Evolutionary conservation across 2,329 filamentous ascomycete species (phyloP).

Genomic region (Pseudogymnoascus destructans): DNA sequence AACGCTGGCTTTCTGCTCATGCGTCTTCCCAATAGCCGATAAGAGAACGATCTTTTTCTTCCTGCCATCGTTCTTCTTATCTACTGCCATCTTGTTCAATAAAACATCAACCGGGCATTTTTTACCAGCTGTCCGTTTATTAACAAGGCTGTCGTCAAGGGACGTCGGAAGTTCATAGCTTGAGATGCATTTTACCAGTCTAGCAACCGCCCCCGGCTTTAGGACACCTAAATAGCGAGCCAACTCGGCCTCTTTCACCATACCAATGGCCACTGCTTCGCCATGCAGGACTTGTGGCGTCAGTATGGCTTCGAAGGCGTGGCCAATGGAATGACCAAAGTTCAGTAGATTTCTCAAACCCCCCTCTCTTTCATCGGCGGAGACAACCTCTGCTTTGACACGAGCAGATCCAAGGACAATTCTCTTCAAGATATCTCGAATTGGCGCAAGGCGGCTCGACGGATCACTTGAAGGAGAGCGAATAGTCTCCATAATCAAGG

Average conservation of each 20-base stretch:
- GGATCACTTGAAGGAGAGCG: constrained; percentile 43
- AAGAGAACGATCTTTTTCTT: constrained; percentile 95
- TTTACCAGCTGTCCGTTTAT: constrained; percentile 73
- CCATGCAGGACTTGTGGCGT: constrained; percentile 93
- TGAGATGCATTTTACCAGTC: constrained; percentile 85
- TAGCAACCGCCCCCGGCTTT: constrained; percentile 73
- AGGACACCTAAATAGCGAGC: constrained; percentile 79
- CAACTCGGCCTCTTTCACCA: constrained; percentile 95
- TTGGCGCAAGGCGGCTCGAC: constrained; percentile 49
- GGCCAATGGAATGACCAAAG: constrained; percentile 95
- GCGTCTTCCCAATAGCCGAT: constrained; percentile 74
- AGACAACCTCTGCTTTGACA: constrained; percentile 90
- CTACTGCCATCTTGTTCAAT: constrained; percentile 87
- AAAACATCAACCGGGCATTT: constrained; percentile 75
- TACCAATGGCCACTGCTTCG: constrained; percentile 91
- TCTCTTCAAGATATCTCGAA: constrained; percentile 57
- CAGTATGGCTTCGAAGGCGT: constrained; percentile 89
- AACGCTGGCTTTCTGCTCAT: constrained; percentile 77
- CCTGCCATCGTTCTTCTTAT: constrained; percentile 94
- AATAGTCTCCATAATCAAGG: constrained; percentile 60
- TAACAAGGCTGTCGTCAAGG: constrained; percentile 68
- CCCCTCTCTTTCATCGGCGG: constrained; percentile 85
- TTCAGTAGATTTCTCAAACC: constrained; percentile 90
- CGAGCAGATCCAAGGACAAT: constrained; percentile 83
- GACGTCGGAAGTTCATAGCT: constrained; percentile 84